These are phyloP conservation scores for Penstemon davidsonii DNA, from an alignment of 257 asterid genomes.

Conservation along the genomic window DNA sequence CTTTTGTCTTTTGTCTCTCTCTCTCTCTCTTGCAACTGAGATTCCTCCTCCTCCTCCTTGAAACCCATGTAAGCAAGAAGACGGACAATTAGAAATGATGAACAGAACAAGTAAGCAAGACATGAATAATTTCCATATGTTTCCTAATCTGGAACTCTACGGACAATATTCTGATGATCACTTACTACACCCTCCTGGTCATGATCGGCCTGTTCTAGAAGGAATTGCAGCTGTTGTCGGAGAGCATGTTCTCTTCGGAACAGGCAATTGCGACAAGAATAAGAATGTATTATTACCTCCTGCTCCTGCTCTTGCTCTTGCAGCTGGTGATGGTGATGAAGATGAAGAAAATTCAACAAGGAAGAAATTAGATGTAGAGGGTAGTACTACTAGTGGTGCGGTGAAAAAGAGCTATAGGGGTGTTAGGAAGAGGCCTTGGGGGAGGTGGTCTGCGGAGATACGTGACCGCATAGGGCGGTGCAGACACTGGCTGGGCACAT, in stretches of 20 bases:
- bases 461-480: conserved; percentile 87
- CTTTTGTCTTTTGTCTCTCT: background rate
- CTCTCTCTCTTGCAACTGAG: too few species aligned
- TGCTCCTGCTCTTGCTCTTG: too few species aligned
- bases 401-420: conserved; percentile 59
- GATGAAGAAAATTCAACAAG: background rate
- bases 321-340: background rate
- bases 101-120: too few species aligned
- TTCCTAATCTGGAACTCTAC: conserved; percentile 27
- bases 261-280: background rate
- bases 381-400: background rate
- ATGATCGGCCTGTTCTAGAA: conserved; percentile 47
- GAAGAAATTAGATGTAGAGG: too few species aligned
- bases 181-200: conserved; percentile 13
- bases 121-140: conserved; percentile 11
- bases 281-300: too few species aligned
- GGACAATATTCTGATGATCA: conserved; percentile 8
- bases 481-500: conserved; percentile 88
- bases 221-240: conserved; percentile 90
- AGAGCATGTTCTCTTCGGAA: conserved; percentile 61
- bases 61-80: background rate
- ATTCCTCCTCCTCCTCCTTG: background rate
- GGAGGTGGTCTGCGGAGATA: conserved; percentile 90
- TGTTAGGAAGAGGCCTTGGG: conserved; percentile 89
- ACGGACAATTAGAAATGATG: too few species aligned